Conservation (phyloP, 129 eudicot genomes). For the Centella asiatica region DNA sequence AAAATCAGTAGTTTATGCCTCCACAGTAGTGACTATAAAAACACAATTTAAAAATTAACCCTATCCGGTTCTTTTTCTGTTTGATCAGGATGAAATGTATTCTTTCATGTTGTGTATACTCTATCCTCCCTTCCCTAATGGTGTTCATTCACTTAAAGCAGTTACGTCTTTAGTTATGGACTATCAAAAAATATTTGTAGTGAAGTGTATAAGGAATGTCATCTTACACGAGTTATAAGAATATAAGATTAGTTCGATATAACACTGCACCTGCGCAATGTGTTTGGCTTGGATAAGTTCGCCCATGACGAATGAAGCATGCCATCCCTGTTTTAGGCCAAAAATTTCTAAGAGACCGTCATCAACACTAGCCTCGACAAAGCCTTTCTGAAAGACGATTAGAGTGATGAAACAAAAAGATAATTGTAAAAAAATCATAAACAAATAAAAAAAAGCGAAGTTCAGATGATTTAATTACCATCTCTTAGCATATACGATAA, state of each 20-base stretch:
- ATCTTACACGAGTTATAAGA: neutral
- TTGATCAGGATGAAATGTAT: too few relatives aligned
- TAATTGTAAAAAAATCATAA: neutral
- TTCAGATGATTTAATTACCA: neutral
- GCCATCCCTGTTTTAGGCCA: constrained; percentile 99
- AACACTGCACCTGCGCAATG: constrained; percentile 71
- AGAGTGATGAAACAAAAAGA: constrained; percentile 1
- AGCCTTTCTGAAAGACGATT: constrained; percentile 98
- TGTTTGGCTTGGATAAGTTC: constrained; percentile 94
- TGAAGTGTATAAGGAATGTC: neutral
- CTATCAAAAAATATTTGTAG: neutral
- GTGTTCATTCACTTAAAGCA: too few relatives aligned
- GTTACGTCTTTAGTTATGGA: too few relatives aligned
- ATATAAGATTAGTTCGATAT: neutral
- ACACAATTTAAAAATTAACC: too few relatives aligned
- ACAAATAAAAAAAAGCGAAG: neutral
- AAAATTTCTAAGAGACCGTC: constrained; percentile 86
- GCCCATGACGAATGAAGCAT: constrained; percentile 95
- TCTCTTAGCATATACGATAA: neutral
- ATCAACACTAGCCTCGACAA: constrained; percentile 85
- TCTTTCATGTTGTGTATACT: too few relatives aligned
- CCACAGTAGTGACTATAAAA: too few relatives aligned
- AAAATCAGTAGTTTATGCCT: too few relatives aligned
- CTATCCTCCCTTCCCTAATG: too few relatives aligned
- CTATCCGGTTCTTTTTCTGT: too few relatives aligned